Base-by-base conservation (phyloP, 2,329 filamentous ascomycete genomes). In the Clonostachys rosea region DNA sequence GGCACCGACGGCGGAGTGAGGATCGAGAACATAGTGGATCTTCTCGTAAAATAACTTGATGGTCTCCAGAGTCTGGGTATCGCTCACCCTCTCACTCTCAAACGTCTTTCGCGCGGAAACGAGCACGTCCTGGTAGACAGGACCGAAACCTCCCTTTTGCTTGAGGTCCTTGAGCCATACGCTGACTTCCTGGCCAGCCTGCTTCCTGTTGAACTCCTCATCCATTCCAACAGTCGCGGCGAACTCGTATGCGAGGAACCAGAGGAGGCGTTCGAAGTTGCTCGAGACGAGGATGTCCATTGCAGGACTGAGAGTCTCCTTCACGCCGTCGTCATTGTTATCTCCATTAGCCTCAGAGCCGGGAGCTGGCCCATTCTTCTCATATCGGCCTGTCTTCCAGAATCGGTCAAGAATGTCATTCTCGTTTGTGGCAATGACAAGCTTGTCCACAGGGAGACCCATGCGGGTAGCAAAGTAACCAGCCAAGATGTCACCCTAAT, bases 251-350 rank as follows among this genome's bases (percentile, higher is more conserved):
- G 90, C 86, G 30, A 97, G 75, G 75, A 89, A 96, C 92, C 92
- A 97, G 11, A 99, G 77, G 6, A 99, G 76, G 34, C 94, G 83
- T 75, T 99, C 94, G 63, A 99, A 97, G 74, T 99, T 99, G 65
- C 87, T 94, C 20, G 87, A 92, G 12, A 97, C 91, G 5, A 97
- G 76, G 54, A 97, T 97, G 66, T 99, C 94, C 94, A 99, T 97
- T 42, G 94, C 94, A 0, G 94, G 94, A 56, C 87, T 91, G 45
- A 95, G 79, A 0, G 94, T 99, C 71, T 95, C 91, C 70, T 90
- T 91, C 52, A 92, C 90, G 36, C 88, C 89, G 41, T 83, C 81
- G 55, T 81, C 74, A 34, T 90, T 83, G 8, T 83, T 83, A 56
- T 79, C 76, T 43, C 68, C 74, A 6, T 81, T 82, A 36, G 80